These are phyloP conservation scores for Ophiosphaerella narmari DNA, from an alignment of 2,329 filamentous ascomycete species.

Conservation along the genomic window DNA sequence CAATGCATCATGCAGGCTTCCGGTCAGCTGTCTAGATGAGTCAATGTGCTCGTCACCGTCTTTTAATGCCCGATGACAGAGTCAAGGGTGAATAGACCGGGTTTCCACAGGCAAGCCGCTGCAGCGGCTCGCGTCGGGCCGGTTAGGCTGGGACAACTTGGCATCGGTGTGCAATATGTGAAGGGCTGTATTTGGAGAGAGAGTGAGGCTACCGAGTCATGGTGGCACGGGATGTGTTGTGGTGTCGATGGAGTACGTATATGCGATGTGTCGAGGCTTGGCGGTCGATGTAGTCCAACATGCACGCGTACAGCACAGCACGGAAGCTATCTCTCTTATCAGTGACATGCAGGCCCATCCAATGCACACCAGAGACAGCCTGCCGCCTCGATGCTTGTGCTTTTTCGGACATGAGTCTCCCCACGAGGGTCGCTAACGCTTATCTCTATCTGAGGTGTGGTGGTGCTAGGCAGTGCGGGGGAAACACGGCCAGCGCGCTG, in stretches of 20 bases:
- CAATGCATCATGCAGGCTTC: neutral
- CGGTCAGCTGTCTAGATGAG: neutral
- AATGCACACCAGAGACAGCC: constrained; percentile 6
- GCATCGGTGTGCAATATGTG: constrained; percentile 5
- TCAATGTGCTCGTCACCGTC: neutral
- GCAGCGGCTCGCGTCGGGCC: constrained; percentile 1
- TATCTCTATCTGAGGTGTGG: constrained; percentile 2
- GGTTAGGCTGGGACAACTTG: neutral
- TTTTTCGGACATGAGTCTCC: constrained; percentile 20
- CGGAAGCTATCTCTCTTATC: constrained; percentile 17
- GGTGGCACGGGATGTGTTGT: neutral
- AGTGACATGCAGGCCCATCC: constrained; percentile 11
- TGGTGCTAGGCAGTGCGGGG: constrained; percentile 20
- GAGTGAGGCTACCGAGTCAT: constrained; percentile 1
- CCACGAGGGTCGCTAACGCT: constrained; percentile 12
- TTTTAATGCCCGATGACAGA: neutral
- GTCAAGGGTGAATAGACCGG: no score
- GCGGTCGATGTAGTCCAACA: no score
- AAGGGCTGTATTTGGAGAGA: neutral
- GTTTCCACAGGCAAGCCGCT: neutral
- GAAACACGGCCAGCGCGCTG: constrained; percentile 6
- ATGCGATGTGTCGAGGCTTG: neutral
- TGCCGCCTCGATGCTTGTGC: constrained; percentile 10
- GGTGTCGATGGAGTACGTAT: neutral
- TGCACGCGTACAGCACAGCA: neutral